Base-by-base conservation (phyloP, 306 rosid species). In the Fragaria vesca region DNA sequence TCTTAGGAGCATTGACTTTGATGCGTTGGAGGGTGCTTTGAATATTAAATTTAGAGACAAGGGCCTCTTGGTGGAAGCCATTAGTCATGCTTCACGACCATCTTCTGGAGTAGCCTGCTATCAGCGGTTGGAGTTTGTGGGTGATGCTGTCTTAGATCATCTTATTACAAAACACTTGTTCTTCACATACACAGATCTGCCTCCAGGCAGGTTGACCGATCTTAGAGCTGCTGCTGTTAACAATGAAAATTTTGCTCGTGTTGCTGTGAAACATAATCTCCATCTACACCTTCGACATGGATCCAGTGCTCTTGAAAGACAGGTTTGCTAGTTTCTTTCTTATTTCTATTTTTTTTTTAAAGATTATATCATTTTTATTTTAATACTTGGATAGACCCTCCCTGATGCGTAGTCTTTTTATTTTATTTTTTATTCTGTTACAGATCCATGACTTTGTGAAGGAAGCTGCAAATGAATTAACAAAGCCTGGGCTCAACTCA, bases 181-280 rank as follows among this genome's bases (percentile, higher is more conserved):
- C 86, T 95, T 95, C 86, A 87, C 97, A 7, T 95, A 95, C 87
- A 93, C 97, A 16, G 82, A 90, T 87, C 90, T 95, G 69, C 99
- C 99, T 40, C 97, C 99, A 0, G 99, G 99, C 78, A 90, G 99
- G 62, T 86, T 95, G 85, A 95, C 99, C 62, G 99, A 95, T 83
- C 92, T 95, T 72, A 89, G 97, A 47, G 99, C 99, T 82, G 99
- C 99, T 86, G 99, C 99, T 82, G 99, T 95, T 34, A 95, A 95
- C 84, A 93, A 95, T 77, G 99, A 95, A 90, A 95, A 95, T 84
- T 95, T 95, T 85, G 99, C 99, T 26, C 99, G 97, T 70, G 97
- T 95, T 82, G 90, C 97, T 10, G 97, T 95, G 63, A 95, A 91
- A 83, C 97, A 91, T 82, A 83, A 52, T 79, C 99, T 95, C 80